Evolutionary conservation across 805 yeast genomes (phyloP), one percentile per base, ranked within the genome.

Genomic region (Candida chilensis): DNA sequence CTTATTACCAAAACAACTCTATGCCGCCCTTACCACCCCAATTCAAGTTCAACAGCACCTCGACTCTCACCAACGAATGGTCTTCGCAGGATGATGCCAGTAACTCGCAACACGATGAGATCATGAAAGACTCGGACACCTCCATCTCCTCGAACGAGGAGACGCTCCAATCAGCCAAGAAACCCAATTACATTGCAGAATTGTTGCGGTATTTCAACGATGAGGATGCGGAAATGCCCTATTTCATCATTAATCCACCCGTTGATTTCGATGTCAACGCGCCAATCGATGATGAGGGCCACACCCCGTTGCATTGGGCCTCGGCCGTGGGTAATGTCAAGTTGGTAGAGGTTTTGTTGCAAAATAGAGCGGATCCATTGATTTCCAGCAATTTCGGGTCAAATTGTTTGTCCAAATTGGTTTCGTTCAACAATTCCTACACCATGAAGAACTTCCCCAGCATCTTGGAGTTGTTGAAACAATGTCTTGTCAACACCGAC

Each of bases 301-400:
- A 83, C 45, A 77, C 88, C 0, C 73, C 87, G 1, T 60, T 83
- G 32, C 94, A 83, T 49, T 83, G 94, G 94, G 92, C 94, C 0
- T 68, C 85, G 18, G 78, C 92, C 0, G 70, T 83, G 75, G 90
- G 84, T 1, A 71, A 77, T 35, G 46, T 68, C n/a, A 63, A 67
- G 5, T 60, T 81, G 36, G 66, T 79, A 12, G 75, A 74, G 38
- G 57, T 74, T 17, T 47, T 82, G 17, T 41, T 80, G 14, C n/a
- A 53, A 10, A 41, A 35, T 15, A 35, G 38, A 20, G 46, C 60
- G 13, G 47, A 43, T 31, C 47, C 60, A 6, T 54, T 48, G 16
- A 37, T 56, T 13, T 47, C 55, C 25, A 62, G 62, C 40, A 48
- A 42, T 34, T 41, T 47, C 18, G 69, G 68, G 5, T 66, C 60